Evolutionary conservation across 2,329 filamentous ascomycete genomes (phyloP).

Genomic region (Cladosporium phlei): DNA sequence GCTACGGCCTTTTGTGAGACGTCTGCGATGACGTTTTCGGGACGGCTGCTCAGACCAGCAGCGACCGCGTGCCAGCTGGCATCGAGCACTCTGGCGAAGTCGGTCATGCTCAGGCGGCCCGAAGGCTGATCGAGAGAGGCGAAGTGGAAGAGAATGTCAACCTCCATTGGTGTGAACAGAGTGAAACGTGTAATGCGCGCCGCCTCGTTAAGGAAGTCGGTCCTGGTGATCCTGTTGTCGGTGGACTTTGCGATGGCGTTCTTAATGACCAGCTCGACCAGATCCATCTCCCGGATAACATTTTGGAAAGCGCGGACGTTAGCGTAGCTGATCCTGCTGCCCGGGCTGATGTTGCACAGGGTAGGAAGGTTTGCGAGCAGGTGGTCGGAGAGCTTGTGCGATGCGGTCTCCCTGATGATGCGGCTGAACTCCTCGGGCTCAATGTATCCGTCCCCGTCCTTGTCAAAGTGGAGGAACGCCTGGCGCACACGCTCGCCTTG

Average conservation of each 20-base stretch:
- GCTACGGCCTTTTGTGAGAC: constrained; percentile 52
- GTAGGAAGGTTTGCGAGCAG: constrained; percentile 84
- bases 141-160: constrained; percentile 98
- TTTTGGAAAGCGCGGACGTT: constrained; percentile 98
- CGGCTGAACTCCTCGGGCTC: constrained; percentile 92
- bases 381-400: constrained; percentile 96
- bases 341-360: constrained; percentile 87
- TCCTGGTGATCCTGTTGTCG: constrained; percentile 89
- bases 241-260: constrained; percentile 76
- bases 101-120: constrained; percentile 71
- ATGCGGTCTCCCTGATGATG: constrained; percentile 88
- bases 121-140: constrained; percentile 87
- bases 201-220: constrained; percentile 93
- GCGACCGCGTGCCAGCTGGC: constrained; percentile 71
- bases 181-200: constrained; percentile 88
- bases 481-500: constrained; percentile 95
- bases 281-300: constrained; percentile 94
- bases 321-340: constrained; percentile 94
- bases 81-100: constrained; percentile 94
- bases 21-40: constrained; percentile 47
- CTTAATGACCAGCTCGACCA: constrained; percentile 88
- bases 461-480: constrained; percentile 88
- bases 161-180: constrained; percentile 96
- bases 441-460: constrained; percentile 89
- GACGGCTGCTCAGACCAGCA: constrained; percentile 41